Percentiles rank a stretch among this genome's conserved stretches.
Conservation (phyloP, 495 filamentous ascomycete species). For the Lepidopterella palustris region DNA sequence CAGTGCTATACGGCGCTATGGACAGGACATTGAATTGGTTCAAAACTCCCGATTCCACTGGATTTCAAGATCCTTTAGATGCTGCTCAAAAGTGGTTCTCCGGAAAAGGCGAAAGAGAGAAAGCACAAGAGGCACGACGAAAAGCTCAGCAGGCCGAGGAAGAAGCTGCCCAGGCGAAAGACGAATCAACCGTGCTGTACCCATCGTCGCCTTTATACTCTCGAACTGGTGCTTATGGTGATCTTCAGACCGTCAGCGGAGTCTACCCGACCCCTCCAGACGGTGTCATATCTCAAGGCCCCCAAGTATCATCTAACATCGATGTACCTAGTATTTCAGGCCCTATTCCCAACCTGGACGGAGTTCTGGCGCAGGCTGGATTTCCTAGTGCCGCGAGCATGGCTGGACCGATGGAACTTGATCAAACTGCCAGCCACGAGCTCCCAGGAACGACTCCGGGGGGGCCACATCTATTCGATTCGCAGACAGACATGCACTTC, state of each 20-base stretch:
- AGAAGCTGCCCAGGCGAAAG: slow-evolving; percentile 17
- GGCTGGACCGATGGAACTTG: slow-evolving; percentile 9
- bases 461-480: slow-evolving; percentile 8
- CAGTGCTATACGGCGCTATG: not conserved
- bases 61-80: slow-evolving; percentile 52
- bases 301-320: slow-evolving; percentile 2
- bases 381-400: slow-evolving; percentile 15
- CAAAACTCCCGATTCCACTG: slow-evolving; percentile 9
- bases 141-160: slow-evolving; percentile 48
- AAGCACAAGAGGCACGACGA: slow-evolving; percentile 41
- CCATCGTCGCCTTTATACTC: slow-evolving; percentile 29
- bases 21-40: slow-evolving; percentile 27
- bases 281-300: slow-evolving; percentile 46
- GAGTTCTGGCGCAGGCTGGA: slow-evolving; percentile 4
- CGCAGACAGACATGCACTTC: slow-evolving; percentile 5
- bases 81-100: slow-evolving; percentile 65
- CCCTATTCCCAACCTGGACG: slow-evolving; percentile 3
- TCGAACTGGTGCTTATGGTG: slow-evolving; percentile 23
- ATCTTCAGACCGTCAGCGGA: slow-evolving; percentile 31
- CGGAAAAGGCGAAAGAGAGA: slow-evolving; percentile 44
- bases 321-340: slow-evolving; percentile 13
- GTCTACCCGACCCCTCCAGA: slow-evolving; percentile 90
- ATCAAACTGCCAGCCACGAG: not conserved
- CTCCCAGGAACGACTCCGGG: slow-evolving; percentile 14
- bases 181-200: slow-evolving; percentile 11